Percentiles rank a stretch among this genome's conserved stretches.
Evolutionary conservation across 2,329 filamentous ascomycete genomes (phyloP).

Genomic region (Alternaria gaisen): DNA sequence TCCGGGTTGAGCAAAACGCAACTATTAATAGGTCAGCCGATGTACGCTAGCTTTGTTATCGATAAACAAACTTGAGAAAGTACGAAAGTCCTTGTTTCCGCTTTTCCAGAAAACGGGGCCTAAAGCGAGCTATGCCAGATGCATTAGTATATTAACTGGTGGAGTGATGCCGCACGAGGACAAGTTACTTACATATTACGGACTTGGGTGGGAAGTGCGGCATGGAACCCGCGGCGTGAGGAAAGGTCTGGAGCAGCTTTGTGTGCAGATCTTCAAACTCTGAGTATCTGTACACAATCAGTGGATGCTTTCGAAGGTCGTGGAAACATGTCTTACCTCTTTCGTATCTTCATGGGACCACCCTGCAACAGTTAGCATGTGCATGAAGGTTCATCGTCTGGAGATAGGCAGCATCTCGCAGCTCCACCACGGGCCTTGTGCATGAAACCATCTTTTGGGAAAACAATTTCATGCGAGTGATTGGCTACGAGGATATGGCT

Average conservation of each 20-base stretch:
- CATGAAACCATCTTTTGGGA: slow-evolving; percentile 17
- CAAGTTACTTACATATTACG: slow-evolving; percentile 72
- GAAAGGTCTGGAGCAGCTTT: slow-evolving; percentile 80
- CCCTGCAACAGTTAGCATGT: slow-evolving; percentile 52
- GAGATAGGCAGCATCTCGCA: slow-evolving; percentile 11
- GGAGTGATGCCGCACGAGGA: slow-evolving; percentile 29
- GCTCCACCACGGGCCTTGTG: slow-evolving; percentile 14
- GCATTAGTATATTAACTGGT: slow-evolving; percentile 29
- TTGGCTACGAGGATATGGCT: slow-evolving; percentile 27
- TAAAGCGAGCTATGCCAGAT: slow-evolving; percentile 66
- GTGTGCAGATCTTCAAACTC: slow-evolving; percentile 87
- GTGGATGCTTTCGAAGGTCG: slow-evolving; percentile 13
- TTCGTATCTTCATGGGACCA: slow-evolving; percentile 66
- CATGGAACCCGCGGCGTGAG: slow-evolving; percentile 82
- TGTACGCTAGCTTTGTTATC: slow-evolving; percentile 32
- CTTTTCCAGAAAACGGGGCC: slow-evolving; percentile 84
- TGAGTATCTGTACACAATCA: slow-evolving; percentile 72
- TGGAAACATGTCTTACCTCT: slow-evolving; percentile 57
- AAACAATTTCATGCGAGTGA: slow-evolving; percentile 9
- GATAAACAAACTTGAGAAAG: slow-evolving; percentile 81
- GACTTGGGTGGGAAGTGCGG: slow-evolving; percentile 93
- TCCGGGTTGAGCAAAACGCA: slow-evolving; percentile 93
- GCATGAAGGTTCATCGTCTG: slow-evolving; percentile 4
- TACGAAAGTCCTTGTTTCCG: slow-evolving; percentile 85
- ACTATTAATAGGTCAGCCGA: slow-evolving; percentile 59